Percentiles rank a stretch among this genome's conserved stretches.
Conservation (phyloP, 176 grass and related monocot species). For the Carex cristatella region DNA sequence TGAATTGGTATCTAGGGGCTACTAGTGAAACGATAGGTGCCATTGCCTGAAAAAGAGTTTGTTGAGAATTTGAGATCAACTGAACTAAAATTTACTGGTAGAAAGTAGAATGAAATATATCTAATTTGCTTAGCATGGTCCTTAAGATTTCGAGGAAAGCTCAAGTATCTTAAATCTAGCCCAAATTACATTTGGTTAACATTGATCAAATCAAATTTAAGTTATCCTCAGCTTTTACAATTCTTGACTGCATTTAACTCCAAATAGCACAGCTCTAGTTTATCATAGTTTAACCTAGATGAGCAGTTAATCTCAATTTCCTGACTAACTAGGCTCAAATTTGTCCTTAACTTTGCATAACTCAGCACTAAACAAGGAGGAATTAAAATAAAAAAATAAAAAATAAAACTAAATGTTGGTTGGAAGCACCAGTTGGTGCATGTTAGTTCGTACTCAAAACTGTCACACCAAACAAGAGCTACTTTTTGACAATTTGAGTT, state of each 20-base stretch:
- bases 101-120: background rate
- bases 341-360: background rate
- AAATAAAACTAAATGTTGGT: background rate
- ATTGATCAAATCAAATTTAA: background rate
- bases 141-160: background rate
- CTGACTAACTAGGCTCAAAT: background rate
- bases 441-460: background rate
- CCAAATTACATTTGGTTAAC: background rate
- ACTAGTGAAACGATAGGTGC: slow-evolving; percentile 84
- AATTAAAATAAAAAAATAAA: background rate
- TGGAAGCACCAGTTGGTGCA: background rate
- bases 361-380: background rate
- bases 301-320: background rate
- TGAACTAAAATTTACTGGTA: background rate
- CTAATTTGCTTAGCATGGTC: background rate
- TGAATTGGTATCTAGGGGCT: slow-evolving; percentile 86
- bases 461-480: background rate
- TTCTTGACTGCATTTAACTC: background rate
- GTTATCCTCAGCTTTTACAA: background rate
- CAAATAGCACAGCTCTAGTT: background rate
- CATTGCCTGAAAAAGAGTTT: slow-evolving; percentile 54
- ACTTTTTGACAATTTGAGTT: slow-evolving; percentile 1
- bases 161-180: background rate
- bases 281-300: background rate
- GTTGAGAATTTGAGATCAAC: background rate